These are phyloP conservation scores for Toxoplasma gondii DNA, from an alignment of 169 alveolate genomes.

Conservation along the genomic window DNA sequence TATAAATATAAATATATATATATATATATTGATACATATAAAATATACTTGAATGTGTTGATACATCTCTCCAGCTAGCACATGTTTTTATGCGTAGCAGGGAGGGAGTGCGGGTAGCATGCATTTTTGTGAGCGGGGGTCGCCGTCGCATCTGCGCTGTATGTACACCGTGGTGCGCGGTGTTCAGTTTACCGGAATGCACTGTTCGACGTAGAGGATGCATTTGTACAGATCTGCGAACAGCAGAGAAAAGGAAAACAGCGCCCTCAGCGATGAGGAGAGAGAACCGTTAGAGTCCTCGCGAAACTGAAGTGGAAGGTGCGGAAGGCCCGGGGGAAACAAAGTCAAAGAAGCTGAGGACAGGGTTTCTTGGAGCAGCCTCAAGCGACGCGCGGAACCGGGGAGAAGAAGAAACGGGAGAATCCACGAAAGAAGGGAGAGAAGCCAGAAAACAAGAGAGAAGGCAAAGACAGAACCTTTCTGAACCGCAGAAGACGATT, in stretches of 20 bases:
- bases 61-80: neutral
- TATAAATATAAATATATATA: neutral
- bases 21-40: neutral
- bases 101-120: too few species aligned
- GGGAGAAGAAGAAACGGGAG: too few species aligned
- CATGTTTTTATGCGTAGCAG: neutral
- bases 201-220: neutral
- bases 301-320: too few species aligned
- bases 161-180: too few species aligned
- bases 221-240: conserved; percentile 3
- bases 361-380: too few species aligned
- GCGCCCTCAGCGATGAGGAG: neutral
- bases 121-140: too few species aligned
- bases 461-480: neutral
- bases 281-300: neutral
- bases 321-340: too few species aligned
- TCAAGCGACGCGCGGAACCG: too few species aligned
- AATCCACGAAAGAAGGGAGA: neutral
- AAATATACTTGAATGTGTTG: neutral
- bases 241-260: neutral
- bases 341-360: too few species aligned
- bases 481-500: too few species aligned
- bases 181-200: neutral
- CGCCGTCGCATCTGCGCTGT: too few species aligned
- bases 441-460: neutral